Evolutionary conservation across 2,329 filamentous ascomycete species (phyloP).

Genomic region (Orbilia oligospora): DNA sequence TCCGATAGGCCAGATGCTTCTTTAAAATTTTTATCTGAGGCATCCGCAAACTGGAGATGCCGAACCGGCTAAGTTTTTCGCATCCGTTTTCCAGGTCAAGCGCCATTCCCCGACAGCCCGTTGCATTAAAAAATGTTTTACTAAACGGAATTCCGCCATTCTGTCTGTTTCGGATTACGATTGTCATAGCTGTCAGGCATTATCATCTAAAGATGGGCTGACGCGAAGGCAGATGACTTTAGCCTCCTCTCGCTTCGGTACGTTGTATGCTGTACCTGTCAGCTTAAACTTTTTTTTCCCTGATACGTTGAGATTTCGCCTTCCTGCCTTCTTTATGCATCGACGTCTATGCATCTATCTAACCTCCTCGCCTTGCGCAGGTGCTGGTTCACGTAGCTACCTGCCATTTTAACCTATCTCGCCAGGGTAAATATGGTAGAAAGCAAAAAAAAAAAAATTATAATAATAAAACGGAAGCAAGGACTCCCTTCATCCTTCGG

Average conservation of each 20-base stretch:
- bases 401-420: conserved; percentile 57
- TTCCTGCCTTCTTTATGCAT: conserved; percentile 49
- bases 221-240: conserved; percentile 27
- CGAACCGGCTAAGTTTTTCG: conserved; percentile 57
- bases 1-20: conserved; percentile 54
- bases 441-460: conserved; percentile 11
- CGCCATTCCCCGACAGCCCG: conserved; percentile 13
- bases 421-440: conserved; percentile 36
- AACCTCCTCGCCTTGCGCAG: conserved; percentile 13
- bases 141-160: conserved; percentile 22
- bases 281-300: conserved; percentile 39
- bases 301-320: conserved; percentile 8
- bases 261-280: conserved; percentile 16
- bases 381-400: not conserved
- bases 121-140: conserved; percentile 9
- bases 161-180: conserved; percentile 15
- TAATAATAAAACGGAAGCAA: conserved; percentile 28
- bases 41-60: conserved; percentile 57
- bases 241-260: conserved; percentile 46
- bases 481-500: conserved; percentile 34
- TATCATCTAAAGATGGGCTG: conserved; percentile 43
- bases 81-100: conserved; percentile 51
- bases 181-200: conserved; percentile 11
- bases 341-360: conserved; percentile 26
- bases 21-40: conserved; percentile 21